Conservation (phyloP, 176 grass and related monocot species). For the Musa troglodytarum region DNA sequence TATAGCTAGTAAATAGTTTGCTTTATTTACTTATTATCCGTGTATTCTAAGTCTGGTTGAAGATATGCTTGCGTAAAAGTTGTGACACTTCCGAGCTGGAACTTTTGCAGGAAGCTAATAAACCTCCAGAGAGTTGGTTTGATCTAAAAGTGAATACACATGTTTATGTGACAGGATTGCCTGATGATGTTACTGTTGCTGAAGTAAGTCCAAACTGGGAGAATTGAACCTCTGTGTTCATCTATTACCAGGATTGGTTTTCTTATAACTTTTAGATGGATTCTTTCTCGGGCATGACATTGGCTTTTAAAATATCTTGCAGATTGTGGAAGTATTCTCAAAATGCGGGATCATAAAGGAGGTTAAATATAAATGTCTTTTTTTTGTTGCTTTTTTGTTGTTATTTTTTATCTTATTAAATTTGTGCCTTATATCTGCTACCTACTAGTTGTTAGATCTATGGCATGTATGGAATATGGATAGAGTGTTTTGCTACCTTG, state of each 20-base stretch:
- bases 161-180: constrained; percentile 82
- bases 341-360: constrained; percentile 99
- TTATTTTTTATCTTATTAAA: background rate
- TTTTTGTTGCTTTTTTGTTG: background rate
- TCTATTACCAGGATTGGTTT: background rate
- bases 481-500: background rate
- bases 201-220: constrained; percentile 43
- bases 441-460: background rate
- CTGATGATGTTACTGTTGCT: constrained; percentile 73
- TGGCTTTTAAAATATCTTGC: constrained; percentile 34
- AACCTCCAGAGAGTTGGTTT: constrained; percentile 99
- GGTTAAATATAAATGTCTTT: constrained; percentile 33
- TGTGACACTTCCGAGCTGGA: constrained; percentile 1
- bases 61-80: constrained; percentile 12
- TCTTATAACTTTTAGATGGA: constrained; percentile 6
- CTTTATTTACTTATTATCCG: background rate
- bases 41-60: background rate
- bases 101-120: constrained; percentile 71
- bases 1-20: background rate
- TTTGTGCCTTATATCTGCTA: no score
- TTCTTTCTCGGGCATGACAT: constrained; percentile 3
- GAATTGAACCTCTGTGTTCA: background rate
- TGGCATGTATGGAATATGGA: background rate
- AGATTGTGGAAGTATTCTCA: constrained; percentile 92
- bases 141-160: constrained; percentile 95